phyloP scores from a whole-genome alignment of 1,139 yeast species.

The Wickerhamomyces sp. region DNA sequence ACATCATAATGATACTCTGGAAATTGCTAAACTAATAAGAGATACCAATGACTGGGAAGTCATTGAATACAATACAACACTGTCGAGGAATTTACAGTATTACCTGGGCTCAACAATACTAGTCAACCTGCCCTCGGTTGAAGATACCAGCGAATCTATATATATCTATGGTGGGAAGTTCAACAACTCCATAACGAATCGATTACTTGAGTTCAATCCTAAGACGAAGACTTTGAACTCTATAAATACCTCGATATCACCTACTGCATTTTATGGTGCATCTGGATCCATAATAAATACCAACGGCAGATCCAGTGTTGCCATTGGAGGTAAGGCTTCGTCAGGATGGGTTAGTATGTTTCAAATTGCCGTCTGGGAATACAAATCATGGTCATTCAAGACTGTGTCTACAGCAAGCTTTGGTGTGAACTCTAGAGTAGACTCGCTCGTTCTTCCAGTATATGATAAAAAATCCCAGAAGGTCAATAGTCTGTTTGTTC shows the following conservation, averaged over 20 bases:
- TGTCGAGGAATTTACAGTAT: constrained; percentile 12
- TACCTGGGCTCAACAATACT: constrained; percentile 33
- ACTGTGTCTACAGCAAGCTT: constrained; percentile 27
- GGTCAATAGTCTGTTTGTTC: constrained; percentile 24
- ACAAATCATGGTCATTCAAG: constrained; percentile 53
- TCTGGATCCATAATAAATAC: constrained; percentile 27
- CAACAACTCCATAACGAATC: constrained; percentile 28
- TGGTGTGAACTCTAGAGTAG: constrained; percentile 42
- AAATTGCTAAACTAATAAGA: constrained; percentile 19
- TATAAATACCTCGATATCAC: constrained; percentile 41
- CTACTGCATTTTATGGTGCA: constrained; percentile 48
- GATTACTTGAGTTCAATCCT: constrained; percentile 36
- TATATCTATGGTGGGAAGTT: constrained; percentile 47
- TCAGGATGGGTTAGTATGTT: constrained; percentile 58
- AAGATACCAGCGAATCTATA: constrained; percentile 27
- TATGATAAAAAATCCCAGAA: constrained; percentile 20
- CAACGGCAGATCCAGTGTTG: constrained; percentile 32
- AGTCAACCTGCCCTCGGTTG: constrained; percentile 29
- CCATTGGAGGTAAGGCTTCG: constrained; percentile 52
- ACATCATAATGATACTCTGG: constrained; percentile 11
- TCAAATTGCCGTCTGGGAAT: constrained; percentile 59
- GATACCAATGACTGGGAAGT: constrained; percentile 23
- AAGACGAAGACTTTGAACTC: constrained; percentile 27
- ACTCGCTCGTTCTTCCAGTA: constrained; percentile 44
- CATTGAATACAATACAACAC: constrained; percentile 17